phyloP scores from a whole-genome alignment of 768 basidiomycete species.

The Suillus subluteus region DNA sequence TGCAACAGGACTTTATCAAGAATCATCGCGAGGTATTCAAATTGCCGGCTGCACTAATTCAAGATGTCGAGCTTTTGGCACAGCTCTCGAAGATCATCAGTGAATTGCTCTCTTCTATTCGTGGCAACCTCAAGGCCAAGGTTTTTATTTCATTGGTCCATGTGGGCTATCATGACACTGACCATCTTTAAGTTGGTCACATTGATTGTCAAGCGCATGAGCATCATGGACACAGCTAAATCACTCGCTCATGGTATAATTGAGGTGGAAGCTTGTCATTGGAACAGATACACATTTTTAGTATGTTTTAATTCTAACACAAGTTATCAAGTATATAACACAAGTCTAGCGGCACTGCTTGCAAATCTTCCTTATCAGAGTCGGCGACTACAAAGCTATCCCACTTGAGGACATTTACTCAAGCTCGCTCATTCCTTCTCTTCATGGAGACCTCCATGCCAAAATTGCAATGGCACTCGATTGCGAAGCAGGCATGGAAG shows the following conservation, averaged over 20 bases:
- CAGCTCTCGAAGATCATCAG: conserved; percentile 7
- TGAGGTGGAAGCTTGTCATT: conserved; percentile 13
- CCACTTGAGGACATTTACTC: background rate
- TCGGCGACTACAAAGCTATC: background rate
- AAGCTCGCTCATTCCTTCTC: background rate
- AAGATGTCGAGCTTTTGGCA: conserved; percentile 7
- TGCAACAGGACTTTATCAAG: conserved; percentile 9
- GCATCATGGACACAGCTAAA: conserved; percentile 8
- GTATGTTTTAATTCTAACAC: conserved; percentile 1
- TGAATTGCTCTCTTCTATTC: background rate
- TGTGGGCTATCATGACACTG: background rate
- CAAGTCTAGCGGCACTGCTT: background rate
- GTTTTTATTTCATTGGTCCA: background rate
- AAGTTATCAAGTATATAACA: background rate
- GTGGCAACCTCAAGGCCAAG: conserved; percentile 8
- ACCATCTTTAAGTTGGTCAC: background rate
- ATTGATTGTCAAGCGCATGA: background rate
- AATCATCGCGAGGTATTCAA: conserved; percentile 8
- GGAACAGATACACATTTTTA: conserved; percentile 11
- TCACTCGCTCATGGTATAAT: background rate
- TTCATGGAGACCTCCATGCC: background rate
- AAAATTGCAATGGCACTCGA: background rate
- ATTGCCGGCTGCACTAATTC: background rate
- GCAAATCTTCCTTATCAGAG: background rate
- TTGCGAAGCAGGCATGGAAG: too few relatives aligned